Percentiles rank a stretch among this genome's conserved stretches.
phyloP scores from a whole-genome alignment of 345 rosid genomes.

The Euphorbia peplus region DNA sequence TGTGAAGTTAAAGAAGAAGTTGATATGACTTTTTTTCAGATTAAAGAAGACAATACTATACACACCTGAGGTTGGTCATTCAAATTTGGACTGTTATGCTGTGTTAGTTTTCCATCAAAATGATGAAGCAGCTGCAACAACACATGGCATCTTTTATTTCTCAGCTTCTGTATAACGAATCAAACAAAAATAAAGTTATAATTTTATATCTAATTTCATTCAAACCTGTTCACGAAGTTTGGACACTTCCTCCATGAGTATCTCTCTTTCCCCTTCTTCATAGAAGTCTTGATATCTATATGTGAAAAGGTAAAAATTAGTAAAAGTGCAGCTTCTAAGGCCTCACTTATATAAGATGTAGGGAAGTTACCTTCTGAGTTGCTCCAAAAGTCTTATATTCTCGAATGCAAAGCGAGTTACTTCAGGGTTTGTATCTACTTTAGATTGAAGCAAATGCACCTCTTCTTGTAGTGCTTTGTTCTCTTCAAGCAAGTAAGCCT shows the following conservation, averaged over 20 bases:
- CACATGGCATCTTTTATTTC: slow-evolving; percentile 4
- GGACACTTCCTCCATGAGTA: slow-evolving; percentile 67
- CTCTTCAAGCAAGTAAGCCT: slow-evolving; percentile 67
- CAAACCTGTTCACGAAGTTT: slow-evolving; percentile 73
- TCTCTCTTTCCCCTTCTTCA: slow-evolving; percentile 92
- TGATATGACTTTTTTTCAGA: neutral
- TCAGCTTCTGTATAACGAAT: slow-evolving; percentile 11
- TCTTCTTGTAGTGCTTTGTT: slow-evolving; percentile 67
- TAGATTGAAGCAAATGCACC: slow-evolving; percentile 81
- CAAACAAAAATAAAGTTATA: slow-evolving; percentile 4
- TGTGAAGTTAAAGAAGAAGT: neutral
- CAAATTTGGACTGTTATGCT: slow-evolving; percentile 33
- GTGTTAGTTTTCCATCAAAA: slow-evolving; percentile 49
- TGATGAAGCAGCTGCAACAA: slow-evolving; percentile 57
- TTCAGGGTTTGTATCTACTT: slow-evolving; percentile 88
- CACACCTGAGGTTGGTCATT: slow-evolving; percentile 51
- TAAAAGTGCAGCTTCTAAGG: slow-evolving; percentile 5
- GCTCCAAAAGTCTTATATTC: slow-evolving; percentile 88
- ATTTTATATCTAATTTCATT: slow-evolving; percentile 17
- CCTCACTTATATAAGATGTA: slow-evolving; percentile 8
- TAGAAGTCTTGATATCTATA: slow-evolving; percentile 89
- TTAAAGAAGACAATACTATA: slow-evolving; percentile 24
- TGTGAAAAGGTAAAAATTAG: slow-evolving; percentile 22
- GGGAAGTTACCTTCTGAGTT: slow-evolving; percentile 66
- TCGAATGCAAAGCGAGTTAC: slow-evolving; percentile 92